These are phyloP conservation scores for Microthyrium microscopicum DNA, from an alignment of 2,329 filamentous ascomycete genomes.

Conservation along the genomic window DNA sequence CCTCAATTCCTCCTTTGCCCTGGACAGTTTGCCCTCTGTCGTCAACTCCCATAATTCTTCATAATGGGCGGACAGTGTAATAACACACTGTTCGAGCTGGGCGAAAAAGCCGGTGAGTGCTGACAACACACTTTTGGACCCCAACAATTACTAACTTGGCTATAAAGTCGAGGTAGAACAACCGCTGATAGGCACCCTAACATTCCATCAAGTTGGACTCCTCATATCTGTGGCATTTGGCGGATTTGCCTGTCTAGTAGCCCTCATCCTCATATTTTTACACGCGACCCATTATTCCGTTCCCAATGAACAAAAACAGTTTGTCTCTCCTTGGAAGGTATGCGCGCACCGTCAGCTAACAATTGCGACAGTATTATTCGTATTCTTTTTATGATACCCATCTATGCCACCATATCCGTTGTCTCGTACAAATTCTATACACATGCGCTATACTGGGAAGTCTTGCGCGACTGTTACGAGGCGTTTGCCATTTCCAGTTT, in stretches of 20 bases:
- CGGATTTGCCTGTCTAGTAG: slow-evolving; percentile 31
- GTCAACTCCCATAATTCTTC: too few species aligned
- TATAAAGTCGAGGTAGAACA: slow-evolving; percentile 20
- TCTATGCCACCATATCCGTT: slow-evolving; percentile 61
- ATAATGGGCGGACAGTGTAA: too few species aligned
- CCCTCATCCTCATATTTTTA: slow-evolving; percentile 36
- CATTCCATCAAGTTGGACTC: slow-evolving; percentile 40
- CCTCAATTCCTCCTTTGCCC: too few species aligned
- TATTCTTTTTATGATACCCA: slow-evolving; percentile 74
- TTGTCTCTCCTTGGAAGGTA: slow-evolving; percentile 13
- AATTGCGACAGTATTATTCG: slow-evolving; percentile 52
- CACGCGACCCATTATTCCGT: slow-evolving; percentile 44
- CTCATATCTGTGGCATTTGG: slow-evolving; percentile 37
- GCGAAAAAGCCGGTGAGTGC: slow-evolving; percentile 5
- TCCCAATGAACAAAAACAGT: slow-evolving; percentile 44
- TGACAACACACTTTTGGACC: neutral
- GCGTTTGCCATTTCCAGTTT: slow-evolving; percentile 79
- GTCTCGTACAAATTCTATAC: slow-evolving; percentile 59
- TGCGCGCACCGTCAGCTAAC: neutral
- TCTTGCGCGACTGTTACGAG: slow-evolving; percentile 74
- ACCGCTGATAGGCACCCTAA: slow-evolving; percentile 35
- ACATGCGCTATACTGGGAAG: slow-evolving; percentile 64
- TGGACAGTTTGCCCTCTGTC: too few species aligned
- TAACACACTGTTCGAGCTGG: slow-evolving; percentile 2
- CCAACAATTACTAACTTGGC: too few species aligned